Evolutionary conservation across 2,329 filamentous ascomycete genomes (phyloP).

Genomic region (Colletotrichum phormii): DNA sequence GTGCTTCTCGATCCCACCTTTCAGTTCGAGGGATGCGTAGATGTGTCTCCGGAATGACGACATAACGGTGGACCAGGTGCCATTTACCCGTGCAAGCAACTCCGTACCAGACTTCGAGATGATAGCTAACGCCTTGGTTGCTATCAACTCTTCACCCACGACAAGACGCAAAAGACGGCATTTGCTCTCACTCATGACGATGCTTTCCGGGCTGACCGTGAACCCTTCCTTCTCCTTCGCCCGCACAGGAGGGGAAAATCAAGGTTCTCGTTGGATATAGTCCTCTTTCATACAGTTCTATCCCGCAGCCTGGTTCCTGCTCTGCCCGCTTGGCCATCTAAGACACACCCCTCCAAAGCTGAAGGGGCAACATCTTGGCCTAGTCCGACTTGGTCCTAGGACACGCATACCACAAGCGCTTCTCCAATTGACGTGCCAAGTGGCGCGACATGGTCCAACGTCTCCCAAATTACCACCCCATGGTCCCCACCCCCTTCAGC

Average conservation of each 20-base stretch:
- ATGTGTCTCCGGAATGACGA: slow-evolving; percentile 32
- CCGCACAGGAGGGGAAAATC: neutral
- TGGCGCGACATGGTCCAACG: slow-evolving; percentile 11
- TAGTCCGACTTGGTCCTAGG: neutral
- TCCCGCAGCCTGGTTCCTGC: neutral
- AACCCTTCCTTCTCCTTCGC: neutral
- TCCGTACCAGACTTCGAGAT: neutral
- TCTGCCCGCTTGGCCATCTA: neutral
- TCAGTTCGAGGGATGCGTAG: slow-evolving; percentile 1
- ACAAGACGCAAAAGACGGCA: neutral
- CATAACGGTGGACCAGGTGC: slow-evolving; percentile 21
- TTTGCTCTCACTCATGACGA: neutral
- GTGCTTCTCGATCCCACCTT: slow-evolving; percentile 1
- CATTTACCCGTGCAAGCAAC: neutral
- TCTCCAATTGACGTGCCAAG: neutral
- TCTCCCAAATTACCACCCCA: neutral
- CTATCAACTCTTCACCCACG: neutral
- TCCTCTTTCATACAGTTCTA: neutral
- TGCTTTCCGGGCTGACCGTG: neutral
- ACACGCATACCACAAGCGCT: neutral
- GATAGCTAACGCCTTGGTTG: neutral
- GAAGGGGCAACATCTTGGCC: neutral
- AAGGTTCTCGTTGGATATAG: neutral
- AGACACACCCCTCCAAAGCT: neutral
- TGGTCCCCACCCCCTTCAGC: neutral